Evolutionary conservation across 208 protist species (phyloP).

Genomic region (Wallacemonas collosoma): DNA sequence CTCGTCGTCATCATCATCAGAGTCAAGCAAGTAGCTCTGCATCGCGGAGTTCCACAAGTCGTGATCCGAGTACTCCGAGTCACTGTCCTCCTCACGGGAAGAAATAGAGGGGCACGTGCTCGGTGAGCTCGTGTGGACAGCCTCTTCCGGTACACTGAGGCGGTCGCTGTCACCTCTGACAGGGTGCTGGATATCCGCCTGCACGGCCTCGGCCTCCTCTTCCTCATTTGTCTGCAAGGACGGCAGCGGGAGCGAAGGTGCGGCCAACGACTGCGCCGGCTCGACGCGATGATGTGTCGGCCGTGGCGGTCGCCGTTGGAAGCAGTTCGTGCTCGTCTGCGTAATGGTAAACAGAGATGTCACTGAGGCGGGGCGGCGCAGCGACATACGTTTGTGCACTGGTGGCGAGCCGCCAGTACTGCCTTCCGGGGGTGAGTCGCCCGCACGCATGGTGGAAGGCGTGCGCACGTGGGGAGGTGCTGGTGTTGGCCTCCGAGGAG

Average conservation of each 20-base stretch:
- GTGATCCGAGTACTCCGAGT: conserved; percentile 68
- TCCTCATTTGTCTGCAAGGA: not conserved
- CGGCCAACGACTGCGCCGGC: conserved; percentile 27
- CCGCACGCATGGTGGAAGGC: not conserved
- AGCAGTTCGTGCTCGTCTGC: conserved; percentile 24
- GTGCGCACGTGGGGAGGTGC: no score
- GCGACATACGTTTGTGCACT: conserved; percentile 13
- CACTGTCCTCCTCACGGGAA: conserved; percentile 20
- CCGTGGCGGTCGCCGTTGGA: conserved; percentile 29
- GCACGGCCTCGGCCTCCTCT: not conserved
- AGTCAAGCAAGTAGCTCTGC: conserved; percentile 64
- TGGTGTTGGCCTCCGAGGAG: no score
- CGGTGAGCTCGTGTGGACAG: not conserved
- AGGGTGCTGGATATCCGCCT: not conserved
- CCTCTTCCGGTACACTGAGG: conserved; percentile 8
- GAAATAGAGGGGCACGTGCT: not conserved
- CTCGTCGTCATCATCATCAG: conserved; percentile 33
- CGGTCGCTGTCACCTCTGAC: not conserved
- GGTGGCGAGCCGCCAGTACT: not conserved
- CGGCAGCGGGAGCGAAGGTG: not conserved
- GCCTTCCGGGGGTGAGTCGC: not conserved
- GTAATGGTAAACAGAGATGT: conserved; percentile 11
- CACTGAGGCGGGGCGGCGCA: conserved; percentile 4
- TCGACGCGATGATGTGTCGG: conserved; percentile 6
- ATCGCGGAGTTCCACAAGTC: conserved; percentile 75